Conservation (phyloP, 176 grass and related monocot species). For the Cymbopogon citratus region DNA sequence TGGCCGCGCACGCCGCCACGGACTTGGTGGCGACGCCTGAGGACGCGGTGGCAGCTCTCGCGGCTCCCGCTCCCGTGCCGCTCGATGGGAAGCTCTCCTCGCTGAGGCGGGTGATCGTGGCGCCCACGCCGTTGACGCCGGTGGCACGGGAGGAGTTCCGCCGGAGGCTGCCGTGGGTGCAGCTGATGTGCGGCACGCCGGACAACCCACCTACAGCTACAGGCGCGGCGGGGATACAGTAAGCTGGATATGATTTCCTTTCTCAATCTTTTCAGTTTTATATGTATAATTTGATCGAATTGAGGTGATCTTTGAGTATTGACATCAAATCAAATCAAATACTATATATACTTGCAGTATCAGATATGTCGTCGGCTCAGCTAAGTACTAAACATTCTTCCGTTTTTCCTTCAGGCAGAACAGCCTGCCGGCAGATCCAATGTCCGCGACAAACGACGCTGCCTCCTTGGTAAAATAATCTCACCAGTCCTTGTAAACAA, state of each 20-base stretch:
- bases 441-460: conserved; percentile 3
- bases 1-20: conserved; percentile 22
- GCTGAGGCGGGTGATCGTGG: conserved; percentile 22
- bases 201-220: neutral
- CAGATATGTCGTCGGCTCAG: neutral
- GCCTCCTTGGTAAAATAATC: conserved; percentile 10
- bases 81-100: neutral
- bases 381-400: neutral
- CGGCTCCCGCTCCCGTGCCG: neutral
- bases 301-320: neutral
- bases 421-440: conserved; percentile 4
- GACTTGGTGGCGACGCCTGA: conserved; percentile 31
- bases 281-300: neutral
- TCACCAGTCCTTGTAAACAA: neutral
- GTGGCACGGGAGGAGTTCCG: neutral
- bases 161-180: conserved; percentile 36
- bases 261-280: neutral
- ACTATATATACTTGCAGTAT: too few relatives aligned
- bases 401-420: conserved; percentile 13
- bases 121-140: neutral
- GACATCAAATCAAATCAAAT: neutral
- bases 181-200: neutral
- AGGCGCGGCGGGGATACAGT: neutral
- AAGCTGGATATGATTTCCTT: neutral
- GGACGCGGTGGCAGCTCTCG: conserved; percentile 1